Evolutionary conservation across 1,139 yeast species (phyloP), one percentile per base, ranked within the genome.

Genomic region (Torulaspora pretoriensis): DNA sequence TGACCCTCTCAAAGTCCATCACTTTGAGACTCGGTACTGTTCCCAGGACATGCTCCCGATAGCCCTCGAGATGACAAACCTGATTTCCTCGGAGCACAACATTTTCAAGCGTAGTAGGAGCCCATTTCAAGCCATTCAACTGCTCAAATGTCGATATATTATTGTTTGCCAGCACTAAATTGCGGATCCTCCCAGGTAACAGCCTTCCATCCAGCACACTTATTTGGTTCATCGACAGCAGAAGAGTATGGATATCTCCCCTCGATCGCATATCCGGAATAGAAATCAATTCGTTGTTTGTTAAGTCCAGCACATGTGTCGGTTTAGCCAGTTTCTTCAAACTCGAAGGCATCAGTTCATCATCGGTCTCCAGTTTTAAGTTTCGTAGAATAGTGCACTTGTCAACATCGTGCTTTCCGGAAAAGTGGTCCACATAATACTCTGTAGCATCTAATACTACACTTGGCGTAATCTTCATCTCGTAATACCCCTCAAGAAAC

Each of bases 1-100:
- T 80, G 10, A 90, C 77, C 52, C 77, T 78, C 40, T 72, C 70
- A 54, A 80, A 85, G 61, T 90, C 97, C 35, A 90, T 62, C 0
- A 83, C 73, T 40, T 73, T 69, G 40, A 90, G 61, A 1, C 70
- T 61, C 0, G 96, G 96, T 4, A 83, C 54, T 9, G 77, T 56
- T 80, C 86, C 78, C 1, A 87, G 70, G 2, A 81, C 61, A 58
- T 77, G 76, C 10, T 69, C 54, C 43, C 96, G 69, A 60, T 88
- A 89, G 55, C 83, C 61, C 16, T 73, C 70, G n/a, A 68, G 55
- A 16, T 67, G 57, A 2, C 78, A 64, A 0, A 88, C 71, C 0
- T 86, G 86, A 56, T 88, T 89, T 2, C 81, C 86, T 2, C 64
- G 49, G 22, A 89, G 60, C 2, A 77, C 67, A 32, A 90, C 59